Percentiles rank a stretch among this genome's conserved stretches.
Evolutionary conservation across 202 grass and related monocot species (phyloP).

Genomic region (Schoenoplectus tabernaemontani): DNA sequence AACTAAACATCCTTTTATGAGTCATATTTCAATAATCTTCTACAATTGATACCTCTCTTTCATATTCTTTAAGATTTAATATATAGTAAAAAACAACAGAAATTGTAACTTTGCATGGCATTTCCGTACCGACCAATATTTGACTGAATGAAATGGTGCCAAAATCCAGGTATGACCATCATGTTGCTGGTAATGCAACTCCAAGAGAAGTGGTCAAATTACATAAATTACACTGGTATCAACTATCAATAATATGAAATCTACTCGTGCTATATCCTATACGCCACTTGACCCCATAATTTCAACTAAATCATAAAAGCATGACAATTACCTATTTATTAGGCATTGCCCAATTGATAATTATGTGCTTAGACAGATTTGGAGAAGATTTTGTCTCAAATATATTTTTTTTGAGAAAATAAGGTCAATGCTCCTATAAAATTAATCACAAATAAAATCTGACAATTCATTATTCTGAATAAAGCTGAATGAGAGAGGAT

Average conservation of each 20-base stretch:
- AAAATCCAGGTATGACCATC: background rate
- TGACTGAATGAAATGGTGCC: background rate
- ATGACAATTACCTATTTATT: background rate
- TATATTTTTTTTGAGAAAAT: background rate
- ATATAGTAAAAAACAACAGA: background rate
- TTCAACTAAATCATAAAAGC: background rate
- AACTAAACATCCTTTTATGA: background rate
- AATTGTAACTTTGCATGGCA: background rate
- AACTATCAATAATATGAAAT: constrained; percentile 12
- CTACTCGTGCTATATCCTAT: background rate
- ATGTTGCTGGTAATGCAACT: background rate
- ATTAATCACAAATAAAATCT: background rate
- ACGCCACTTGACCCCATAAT: background rate
- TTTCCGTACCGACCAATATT: background rate
- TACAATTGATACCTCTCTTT: background rate
- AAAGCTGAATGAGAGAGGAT: background rate
- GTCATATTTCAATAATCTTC: background rate
- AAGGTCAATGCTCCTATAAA: background rate
- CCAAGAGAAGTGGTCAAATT: constrained; percentile 1
- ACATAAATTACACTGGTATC: background rate
- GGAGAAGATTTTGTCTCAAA: background rate
- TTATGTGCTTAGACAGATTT: background rate
- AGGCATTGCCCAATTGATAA: background rate
- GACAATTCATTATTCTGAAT: background rate
- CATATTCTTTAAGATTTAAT: background rate